Base-by-base conservation (phyloP, 2,329 filamentous ascomycete genomes). In the Talaromyces sp. region DNA sequence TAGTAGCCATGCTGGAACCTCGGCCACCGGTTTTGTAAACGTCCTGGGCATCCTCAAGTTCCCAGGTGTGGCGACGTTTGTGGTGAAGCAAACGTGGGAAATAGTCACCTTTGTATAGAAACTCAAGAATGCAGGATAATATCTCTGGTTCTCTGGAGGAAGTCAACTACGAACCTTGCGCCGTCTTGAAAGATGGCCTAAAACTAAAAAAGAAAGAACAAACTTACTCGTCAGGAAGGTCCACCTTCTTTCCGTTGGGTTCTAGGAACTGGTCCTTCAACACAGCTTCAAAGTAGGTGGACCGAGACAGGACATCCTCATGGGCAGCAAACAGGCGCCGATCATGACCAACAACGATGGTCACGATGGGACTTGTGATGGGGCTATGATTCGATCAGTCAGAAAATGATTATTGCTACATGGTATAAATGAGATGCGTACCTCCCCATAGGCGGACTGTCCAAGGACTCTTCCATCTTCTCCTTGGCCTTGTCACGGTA, bases 41-140 rank as follows among this genome's bases (percentile, higher is more conserved):
- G 79, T 84, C 79, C 78, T 82, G 78, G 72, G 81, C 81, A 78
- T 91, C 90, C 86, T 97, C 92, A 81, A 97, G 91, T 78, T 92
- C 88, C 91, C 91, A 97, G 82, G 89, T 90, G 83, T 91, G 89
- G 76, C 88, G 90, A 79, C 89, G 89, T 85, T 91, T 92, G 86
- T 91, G 91, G 79, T 92, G 91, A 72, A 96, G 76, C 82, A 97
- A 85, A 79, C 92, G 91, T 64, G 93, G 93, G 79, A 91, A 95
- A 82, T 96, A 97, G 85, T 96, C 93, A 71, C 91, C 92, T 84
- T 96, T 96, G 89, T 97, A 97, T 71, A 97, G 88, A 79, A 93
- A 97, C 83, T 97, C 93, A 82, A 97, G 92, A 74, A 97, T 85
- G 74, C 90, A 93, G 77, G 92, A 96, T 80, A 97, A 91, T 78